Conservation (phyloP, 169 alveolate genomes). For the Plasmodium gallinaceum region DNA sequence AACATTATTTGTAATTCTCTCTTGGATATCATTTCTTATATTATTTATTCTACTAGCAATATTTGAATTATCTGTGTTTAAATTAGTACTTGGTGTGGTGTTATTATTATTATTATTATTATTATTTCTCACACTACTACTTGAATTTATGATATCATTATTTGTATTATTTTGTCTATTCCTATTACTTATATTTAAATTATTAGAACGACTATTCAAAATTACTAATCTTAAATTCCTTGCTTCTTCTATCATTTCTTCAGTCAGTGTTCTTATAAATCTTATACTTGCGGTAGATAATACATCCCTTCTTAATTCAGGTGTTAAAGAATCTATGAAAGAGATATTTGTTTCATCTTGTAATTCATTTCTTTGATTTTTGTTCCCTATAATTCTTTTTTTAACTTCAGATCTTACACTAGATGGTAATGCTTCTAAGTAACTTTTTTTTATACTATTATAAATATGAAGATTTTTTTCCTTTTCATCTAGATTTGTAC, state of each 20-base stretch:
- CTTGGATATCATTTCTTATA: conserved; percentile 35
- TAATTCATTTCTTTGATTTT: conserved; percentile 45
- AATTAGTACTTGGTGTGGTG: neutral
- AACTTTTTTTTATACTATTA: conserved; percentile 74
- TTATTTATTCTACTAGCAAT: conserved; percentile 17
- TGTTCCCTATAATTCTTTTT: conserved; percentile 68
- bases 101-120: conserved; percentile 7
- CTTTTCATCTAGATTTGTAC: conserved; percentile 7
- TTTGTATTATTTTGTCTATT: neutral
- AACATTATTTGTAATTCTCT: conserved; percentile 26
- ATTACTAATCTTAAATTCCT: conserved; percentile 74
- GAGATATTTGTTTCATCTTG: conserved; percentile 85
- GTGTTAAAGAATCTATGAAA: conserved; percentile 85
- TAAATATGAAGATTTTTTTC: conserved; percentile 33
- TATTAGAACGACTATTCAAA: conserved; percentile 23
- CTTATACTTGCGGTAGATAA: conserved; percentile 84
- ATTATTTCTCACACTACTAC: conserved; percentile 9
- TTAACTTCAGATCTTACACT: conserved; percentile 64
- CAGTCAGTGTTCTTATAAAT: conserved; percentile 83
- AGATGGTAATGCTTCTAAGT: conserved; percentile 59
- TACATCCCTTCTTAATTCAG: conserved; percentile 86
- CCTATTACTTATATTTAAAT: conserved; percentile 20
- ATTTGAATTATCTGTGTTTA: conserved; percentile 3
- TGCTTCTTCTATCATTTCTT: conserved; percentile 86
- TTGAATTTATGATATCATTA: neutral